Base-by-base conservation (phyloP, 371 early-diverging fungal genomes). In the Funneliformis caledonium region DNA sequence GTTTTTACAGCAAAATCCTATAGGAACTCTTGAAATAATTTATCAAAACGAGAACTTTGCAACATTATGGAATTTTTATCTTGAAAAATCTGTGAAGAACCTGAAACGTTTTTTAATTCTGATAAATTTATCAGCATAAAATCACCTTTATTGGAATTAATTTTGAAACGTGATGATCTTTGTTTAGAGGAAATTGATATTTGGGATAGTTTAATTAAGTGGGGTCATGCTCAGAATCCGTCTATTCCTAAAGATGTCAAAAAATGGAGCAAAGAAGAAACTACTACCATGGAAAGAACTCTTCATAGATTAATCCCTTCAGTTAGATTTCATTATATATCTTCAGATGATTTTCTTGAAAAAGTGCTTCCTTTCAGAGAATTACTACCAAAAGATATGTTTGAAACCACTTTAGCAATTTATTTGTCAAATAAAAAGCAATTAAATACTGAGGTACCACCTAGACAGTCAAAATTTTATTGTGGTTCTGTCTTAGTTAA, bases 261-360 rank as follows among this genome's bases (percentile, higher is more conserved):
- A 56, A 19, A 56, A 19, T 56, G 56, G 56, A 56, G 19, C 19
- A 56, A 56, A 56, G 56, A 56, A 14, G 68, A 67, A 22, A 22
- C 31, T 6, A 26, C 16, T 22, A 12, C 2, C 12, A 22, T 67
- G 68, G 31, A 67, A 42, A 26, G 31, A 22, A 74, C 75, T 9
- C 37, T 74, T 11, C 31, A 74, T 31, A 47, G 33, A 42, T 31
- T 14, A 31, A 74, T 74, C 33, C 75, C 75, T 31, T 59, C 26
- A 60, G 59, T 74, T 26, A 52, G 75, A 42, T 74, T 74, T 60
- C 12, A 31, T 59, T 60, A 52, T 26, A 59, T 74, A 14, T 43
- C 75, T 59, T 52, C 75, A 2, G 33, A 37, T 59, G 75, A 74
- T 59, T 74, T 60, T 37, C 59, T 37, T 43, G 33, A 74, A n/a